Percentiles rank a stretch among this genome's conserved stretches.
phyloP scores from a whole-genome alignment of 2,329 filamentous ascomycete species.

The Neoarthrinium moseri region DNA sequence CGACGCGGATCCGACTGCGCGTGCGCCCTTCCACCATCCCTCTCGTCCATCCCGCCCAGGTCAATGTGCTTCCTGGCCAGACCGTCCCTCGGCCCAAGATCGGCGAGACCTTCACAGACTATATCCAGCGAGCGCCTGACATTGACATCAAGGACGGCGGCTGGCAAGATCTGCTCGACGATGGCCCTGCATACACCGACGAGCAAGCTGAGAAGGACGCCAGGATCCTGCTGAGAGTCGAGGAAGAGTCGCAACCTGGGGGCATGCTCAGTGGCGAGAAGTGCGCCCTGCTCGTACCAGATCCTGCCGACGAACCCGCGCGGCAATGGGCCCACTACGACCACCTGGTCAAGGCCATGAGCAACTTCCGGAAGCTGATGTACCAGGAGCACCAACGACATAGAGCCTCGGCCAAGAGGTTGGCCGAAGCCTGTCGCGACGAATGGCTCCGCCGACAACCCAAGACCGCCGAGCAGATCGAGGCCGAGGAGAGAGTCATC shows the following conservation, averaged over 20 bases:
- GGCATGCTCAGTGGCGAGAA: slow-evolving; percentile 69
- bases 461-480: slow-evolving; percentile 76
- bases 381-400: slow-evolving; percentile 77
- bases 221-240: slow-evolving; percentile 63
- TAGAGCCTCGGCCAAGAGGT: slow-evolving; percentile 70
- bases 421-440: slow-evolving; percentile 76
- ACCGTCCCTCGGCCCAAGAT: slow-evolving; percentile 44
- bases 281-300: slow-evolving; percentile 72
- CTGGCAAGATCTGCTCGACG: slow-evolving; percentile 49
- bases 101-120: slow-evolving; percentile 56
- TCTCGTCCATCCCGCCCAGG: slow-evolving; percentile 58
- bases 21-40: slow-evolving; percentile 50
- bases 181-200: slow-evolving; percentile 56
- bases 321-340: slow-evolving; percentile 85
- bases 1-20: slow-evolving; percentile 46
- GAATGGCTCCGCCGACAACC: slow-evolving; percentile 73
- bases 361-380: slow-evolving; percentile 80
- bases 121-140: slow-evolving; percentile 47
- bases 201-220: slow-evolving; percentile 69
- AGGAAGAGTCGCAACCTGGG: slow-evolving; percentile 71
- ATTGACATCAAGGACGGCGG: slow-evolving; percentile 60
- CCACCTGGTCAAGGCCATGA: slow-evolving; percentile 75
- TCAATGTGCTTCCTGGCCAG: slow-evolving; percentile 40
- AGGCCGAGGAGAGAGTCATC: slow-evolving; percentile 70
- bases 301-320: slow-evolving; percentile 69